Evolutionary conservation across 129 eudicot species (phyloP).

Genomic region (Lactuca sativa): DNA sequence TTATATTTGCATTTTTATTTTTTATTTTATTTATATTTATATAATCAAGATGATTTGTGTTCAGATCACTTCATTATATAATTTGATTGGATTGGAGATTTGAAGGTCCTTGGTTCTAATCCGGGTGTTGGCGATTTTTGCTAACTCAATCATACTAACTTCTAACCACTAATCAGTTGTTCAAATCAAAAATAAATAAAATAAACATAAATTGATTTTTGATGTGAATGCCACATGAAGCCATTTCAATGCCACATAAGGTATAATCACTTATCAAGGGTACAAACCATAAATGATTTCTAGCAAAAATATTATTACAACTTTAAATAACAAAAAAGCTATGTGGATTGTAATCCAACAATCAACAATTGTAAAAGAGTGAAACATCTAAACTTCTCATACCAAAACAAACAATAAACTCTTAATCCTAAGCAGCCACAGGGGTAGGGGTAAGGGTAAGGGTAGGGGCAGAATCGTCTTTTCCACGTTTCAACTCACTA

Average conservation of each 20-base stretch:
- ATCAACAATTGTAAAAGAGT: constrained; percentile 16
- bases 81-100: too few species aligned
- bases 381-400: constrained; percentile 23
- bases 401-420: constrained; percentile 26
- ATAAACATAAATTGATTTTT: too few species aligned
- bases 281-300: constrained; percentile 24
- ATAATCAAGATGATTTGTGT: too few species aligned
- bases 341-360: constrained; percentile 30
- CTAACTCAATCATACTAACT: too few species aligned
- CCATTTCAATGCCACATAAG: not conserved
- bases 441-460: constrained; percentile 33
- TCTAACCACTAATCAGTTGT: too few species aligned
- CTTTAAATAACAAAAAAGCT: constrained; percentile 21
- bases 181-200: too few species aligned
- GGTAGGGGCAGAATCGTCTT: constrained; percentile 19
- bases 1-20: not conserved
- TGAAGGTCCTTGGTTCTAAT: too few species aligned
- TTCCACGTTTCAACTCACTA: constrained; percentile 39
- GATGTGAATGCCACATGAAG: too few species aligned
- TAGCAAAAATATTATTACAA: constrained; percentile 22
- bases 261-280: constrained; percentile 8
- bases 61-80: too few species aligned
- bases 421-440: constrained; percentile 35
- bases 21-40: too few species aligned
- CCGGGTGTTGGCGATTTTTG: too few species aligned